Conservation (phyloP, 177 flowering plant genomes). For the Vitis hybrid region DNA sequence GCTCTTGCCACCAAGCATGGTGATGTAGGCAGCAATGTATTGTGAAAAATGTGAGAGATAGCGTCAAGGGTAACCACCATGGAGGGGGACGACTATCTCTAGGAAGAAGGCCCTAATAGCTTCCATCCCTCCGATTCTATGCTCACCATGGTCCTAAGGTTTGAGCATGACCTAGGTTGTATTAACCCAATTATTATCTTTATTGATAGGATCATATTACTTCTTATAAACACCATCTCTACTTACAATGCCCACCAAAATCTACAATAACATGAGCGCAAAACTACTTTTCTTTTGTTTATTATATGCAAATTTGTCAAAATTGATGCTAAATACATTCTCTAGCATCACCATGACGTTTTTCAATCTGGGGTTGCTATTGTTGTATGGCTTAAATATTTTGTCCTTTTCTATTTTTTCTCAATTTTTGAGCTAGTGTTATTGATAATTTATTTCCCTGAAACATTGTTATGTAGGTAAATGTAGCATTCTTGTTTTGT, state of each 20-base stretch:
- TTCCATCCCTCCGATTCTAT: constrained; percentile 93
- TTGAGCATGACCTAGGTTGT: background rate
- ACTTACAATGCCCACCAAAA: no score
- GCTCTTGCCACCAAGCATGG: constrained; percentile 72
- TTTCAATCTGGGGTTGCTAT: no score
- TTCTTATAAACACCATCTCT: no score
- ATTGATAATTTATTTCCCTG: background rate
- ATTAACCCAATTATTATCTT: background rate
- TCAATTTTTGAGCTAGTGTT: background rate
- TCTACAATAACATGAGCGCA: no score
- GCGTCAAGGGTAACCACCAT: constrained; percentile 89
- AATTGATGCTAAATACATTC: no score
- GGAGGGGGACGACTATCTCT: constrained; percentile 77
- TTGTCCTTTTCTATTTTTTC: background rate
- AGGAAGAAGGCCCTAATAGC: constrained; percentile 98
- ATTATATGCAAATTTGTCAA: no score
- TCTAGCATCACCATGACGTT: no score
- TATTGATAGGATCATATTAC: no score
- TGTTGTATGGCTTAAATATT: no score
- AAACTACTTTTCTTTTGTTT: no score
- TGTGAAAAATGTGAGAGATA: constrained; percentile 79
- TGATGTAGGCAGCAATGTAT: constrained; percentile 45
- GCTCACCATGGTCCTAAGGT: constrained; percentile 59
- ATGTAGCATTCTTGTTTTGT: constrained; percentile 1
- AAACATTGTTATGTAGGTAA: background rate